Evolutionary conservation across 176 grass and related monocot species (phyloP).

Genomic region (Rhynchospora breviuscula): DNA sequence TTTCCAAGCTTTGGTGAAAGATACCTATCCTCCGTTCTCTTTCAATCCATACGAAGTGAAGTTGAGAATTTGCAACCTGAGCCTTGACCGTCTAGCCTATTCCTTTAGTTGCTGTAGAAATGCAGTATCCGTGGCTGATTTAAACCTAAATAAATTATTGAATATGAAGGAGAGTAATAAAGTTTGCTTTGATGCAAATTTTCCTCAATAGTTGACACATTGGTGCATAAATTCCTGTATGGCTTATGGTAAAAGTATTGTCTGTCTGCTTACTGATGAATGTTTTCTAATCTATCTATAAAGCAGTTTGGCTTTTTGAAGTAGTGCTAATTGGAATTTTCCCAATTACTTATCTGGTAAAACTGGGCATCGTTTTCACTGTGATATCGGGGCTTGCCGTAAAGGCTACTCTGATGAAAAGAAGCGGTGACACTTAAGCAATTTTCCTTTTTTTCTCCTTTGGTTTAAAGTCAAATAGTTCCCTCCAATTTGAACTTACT

Average conservation of each 20-base stretch:
- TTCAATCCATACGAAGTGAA: constrained; percentile 79
- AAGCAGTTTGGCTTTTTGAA: background rate
- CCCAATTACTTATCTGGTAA: background rate
- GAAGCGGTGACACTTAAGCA: too few relatives aligned
- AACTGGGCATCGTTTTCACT: background rate
- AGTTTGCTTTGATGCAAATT: background rate
- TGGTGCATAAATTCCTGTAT: background rate
- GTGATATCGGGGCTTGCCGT: background rate
- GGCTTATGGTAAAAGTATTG: background rate
- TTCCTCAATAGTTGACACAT: background rate
- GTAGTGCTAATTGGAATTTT: background rate
- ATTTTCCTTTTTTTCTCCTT: too few relatives aligned
- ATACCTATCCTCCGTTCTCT: constrained; percentile 75
- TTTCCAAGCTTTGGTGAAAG: constrained; percentile 98
- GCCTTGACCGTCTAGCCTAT: constrained; percentile 32
- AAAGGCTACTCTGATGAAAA: background rate
- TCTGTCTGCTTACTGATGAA: background rate
- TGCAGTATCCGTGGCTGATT: constrained; percentile 7
- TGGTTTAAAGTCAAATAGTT: too few relatives aligned
- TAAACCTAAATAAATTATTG: background rate
- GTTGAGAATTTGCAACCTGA: constrained; percentile 90
- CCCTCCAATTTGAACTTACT: too few relatives aligned
- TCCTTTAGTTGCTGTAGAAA: background rate
- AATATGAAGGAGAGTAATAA: background rate
- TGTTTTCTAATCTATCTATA: background rate